A percentile compares a stretch with the other conserved stretches of the same genome.
Conservation (phyloP, 2,329 filamentous ascomycete species). For the Cladosporium phlei region DNA sequence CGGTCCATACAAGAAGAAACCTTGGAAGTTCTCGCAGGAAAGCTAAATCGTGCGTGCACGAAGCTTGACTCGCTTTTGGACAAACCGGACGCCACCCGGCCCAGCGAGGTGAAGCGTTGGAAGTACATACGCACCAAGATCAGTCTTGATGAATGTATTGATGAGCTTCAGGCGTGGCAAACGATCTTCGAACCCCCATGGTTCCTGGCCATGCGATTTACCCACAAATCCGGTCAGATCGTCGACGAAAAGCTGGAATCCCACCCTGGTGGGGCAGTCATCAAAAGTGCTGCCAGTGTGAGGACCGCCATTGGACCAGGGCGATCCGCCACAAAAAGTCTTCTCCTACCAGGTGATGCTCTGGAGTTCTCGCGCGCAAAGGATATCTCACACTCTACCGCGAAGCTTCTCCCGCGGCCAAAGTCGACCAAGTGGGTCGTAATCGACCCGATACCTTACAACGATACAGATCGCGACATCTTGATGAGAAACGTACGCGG, state of each 20-base stretch:
- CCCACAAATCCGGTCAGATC: constrained; percentile 13
- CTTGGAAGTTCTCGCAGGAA: background rate
- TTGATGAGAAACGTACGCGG: background rate
- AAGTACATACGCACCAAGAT: constrained; percentile 18
- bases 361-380: too few relatives aligned
- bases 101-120: too few relatives aligned
- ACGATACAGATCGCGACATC: background rate
- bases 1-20: background rate
- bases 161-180: constrained; percentile 33
- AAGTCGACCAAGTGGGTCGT: background rate
- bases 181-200: constrained; percentile 30
- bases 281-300: too few relatives aligned
- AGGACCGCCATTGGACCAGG: too few relatives aligned
- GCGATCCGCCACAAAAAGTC: too few relatives aligned
- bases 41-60: background rate
- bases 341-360: too few relatives aligned
- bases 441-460: background rate
- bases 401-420: too few relatives aligned
- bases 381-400: too few relatives aligned
- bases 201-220: constrained; percentile 30
- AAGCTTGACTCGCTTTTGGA: background rate
- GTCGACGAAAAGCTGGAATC: too few relatives aligned
- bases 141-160: constrained; percentile 20
- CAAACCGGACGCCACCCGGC: too few relatives aligned
- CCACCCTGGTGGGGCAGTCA: too few relatives aligned